phyloP scores from a whole-genome alignment of 2,329 filamentous ascomycete species.

The Plenodomus tracheiphilus region DNA sequence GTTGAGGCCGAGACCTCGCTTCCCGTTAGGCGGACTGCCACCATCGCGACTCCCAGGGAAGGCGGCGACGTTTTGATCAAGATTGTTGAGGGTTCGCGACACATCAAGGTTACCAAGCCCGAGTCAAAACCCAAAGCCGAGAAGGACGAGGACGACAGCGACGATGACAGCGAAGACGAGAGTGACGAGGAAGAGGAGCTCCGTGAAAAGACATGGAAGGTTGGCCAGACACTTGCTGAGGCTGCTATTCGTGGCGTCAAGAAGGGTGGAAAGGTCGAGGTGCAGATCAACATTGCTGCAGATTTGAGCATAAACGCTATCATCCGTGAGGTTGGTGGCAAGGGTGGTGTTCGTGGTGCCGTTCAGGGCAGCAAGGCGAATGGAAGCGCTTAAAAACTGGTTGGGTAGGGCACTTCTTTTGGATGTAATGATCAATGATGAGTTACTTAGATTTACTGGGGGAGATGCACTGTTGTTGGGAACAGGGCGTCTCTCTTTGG shows the following conservation, averaged over 20 bases:
- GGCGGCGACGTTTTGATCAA: conserved; percentile 88
- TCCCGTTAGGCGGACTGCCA: conserved; percentile 81
- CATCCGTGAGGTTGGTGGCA: conserved; percentile 81
- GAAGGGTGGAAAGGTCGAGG: conserved; percentile 88
- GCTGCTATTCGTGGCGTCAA: conserved; percentile 80
- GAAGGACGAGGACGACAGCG: conserved; percentile 61
- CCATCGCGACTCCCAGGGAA: conserved; percentile 73
- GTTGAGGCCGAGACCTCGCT: conserved; percentile 85
- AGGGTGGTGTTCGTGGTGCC: conserved; percentile 63
- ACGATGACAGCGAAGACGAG: conserved; percentile 62
- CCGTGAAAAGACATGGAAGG: conserved; percentile 90
- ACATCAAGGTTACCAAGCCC: conserved; percentile 92
- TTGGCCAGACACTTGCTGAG: conserved; percentile 80
- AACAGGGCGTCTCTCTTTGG: background rate
- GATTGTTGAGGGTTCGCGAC: conserved; percentile 82
- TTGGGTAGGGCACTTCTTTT: background rate
- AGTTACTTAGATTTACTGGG: background rate
- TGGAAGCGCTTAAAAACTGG: conserved; percentile 28
- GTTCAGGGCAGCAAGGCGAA: conserved; percentile 35
- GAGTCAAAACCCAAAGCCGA: conserved; percentile 75
- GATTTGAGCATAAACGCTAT: conserved; percentile 81
- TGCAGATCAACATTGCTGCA: conserved; percentile 83
- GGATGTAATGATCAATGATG: conserved; percentile 2
- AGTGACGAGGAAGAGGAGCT: conserved; percentile 83
- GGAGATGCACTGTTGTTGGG: background rate